Conservation (phyloP, 2,329 filamentous ascomycete species). For the Calonectria henricotiae region DNA sequence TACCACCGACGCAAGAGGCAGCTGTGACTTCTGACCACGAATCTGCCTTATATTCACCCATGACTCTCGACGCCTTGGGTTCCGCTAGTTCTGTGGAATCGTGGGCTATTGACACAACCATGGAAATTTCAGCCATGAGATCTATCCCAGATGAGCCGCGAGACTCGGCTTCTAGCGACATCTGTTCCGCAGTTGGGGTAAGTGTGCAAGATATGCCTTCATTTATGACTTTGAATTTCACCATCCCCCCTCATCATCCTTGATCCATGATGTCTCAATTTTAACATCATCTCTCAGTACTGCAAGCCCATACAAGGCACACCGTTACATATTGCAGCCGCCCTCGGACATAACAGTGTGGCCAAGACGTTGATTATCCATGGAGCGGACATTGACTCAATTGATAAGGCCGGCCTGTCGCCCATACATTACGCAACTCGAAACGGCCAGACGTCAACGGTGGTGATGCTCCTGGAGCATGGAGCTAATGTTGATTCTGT, state of each 20-base stretch:
- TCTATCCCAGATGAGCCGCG: slow-evolving; percentile 6
- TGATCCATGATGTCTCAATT: neutral
- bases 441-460: slow-evolving; percentile 5
- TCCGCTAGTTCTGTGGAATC: slow-evolving; percentile 15
- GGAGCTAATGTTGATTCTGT: slow-evolving; percentile 21
- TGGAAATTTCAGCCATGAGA: slow-evolving; percentile 13
- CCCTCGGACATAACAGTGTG: slow-evolving; percentile 23
- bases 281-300: neutral
- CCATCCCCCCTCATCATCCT: too few relatives aligned
- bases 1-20: slow-evolving; percentile 7
- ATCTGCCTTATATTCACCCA: slow-evolving; percentile 18
- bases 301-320: slow-evolving; percentile 22
- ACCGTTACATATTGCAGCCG: slow-evolving; percentile 24
- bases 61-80: slow-evolving; percentile 13
- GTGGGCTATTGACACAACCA: slow-evolving; percentile 7
- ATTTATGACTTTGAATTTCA: too few relatives aligned
- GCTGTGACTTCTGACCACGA: slow-evolving; percentile 18
- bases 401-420: slow-evolving; percentile 25
- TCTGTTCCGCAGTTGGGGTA: neutral
- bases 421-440: slow-evolving; percentile 24
- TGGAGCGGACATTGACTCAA: slow-evolving; percentile 16
- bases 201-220: neutral
- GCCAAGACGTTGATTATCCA: slow-evolving; percentile 23
- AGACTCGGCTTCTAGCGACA: slow-evolving; percentile 11
- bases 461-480: slow-evolving; percentile 19